Conservation (phyloP, 2,329 filamentous ascomycete genomes). For the Trichoderma aggressivum region DNA sequence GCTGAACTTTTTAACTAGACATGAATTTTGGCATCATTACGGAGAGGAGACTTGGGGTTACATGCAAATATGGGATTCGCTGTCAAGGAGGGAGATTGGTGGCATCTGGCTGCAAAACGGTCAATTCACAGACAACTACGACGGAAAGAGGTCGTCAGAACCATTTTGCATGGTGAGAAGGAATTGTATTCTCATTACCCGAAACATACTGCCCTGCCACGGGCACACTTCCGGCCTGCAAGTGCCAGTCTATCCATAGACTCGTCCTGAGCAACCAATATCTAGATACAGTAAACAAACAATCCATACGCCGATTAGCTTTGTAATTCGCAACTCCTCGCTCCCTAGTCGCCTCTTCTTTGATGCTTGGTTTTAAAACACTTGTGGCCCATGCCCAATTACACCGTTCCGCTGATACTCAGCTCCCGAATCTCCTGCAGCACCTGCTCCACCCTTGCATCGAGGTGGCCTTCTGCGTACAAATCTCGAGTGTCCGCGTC, state of each 20-base stretch:
- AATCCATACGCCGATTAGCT: slow-evolving; percentile 28
- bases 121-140: not conserved
- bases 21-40: not conserved
- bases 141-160: not conserved
- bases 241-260: slow-evolving; percentile 28
- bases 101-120: not conserved
- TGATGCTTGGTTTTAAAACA: slow-evolving; percentile 1
- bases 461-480: slow-evolving; percentile 89
- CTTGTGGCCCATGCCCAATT: slow-evolving; percentile 20
- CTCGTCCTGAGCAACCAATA: slow-evolving; percentile 24
- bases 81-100: not conserved
- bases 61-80: not conserved
- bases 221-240: not conserved
- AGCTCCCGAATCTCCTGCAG: slow-evolving; percentile 94
- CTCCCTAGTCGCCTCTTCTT: not conserved
- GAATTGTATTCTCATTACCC: not conserved
- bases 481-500: slow-evolving; percentile 94
- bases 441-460: slow-evolving; percentile 89
- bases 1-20: not conserved
- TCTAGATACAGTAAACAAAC: slow-evolving; percentile 28
- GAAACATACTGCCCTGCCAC: not conserved
- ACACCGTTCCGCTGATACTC: slow-evolving; percentile 78
- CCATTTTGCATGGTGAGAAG: not conserved
- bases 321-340: slow-evolving; percentile 19
- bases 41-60: not conserved